Evolutionary conservation across 352 stramenopile genomes (phyloP).

Genomic region (Phytophthora melonis): DNA sequence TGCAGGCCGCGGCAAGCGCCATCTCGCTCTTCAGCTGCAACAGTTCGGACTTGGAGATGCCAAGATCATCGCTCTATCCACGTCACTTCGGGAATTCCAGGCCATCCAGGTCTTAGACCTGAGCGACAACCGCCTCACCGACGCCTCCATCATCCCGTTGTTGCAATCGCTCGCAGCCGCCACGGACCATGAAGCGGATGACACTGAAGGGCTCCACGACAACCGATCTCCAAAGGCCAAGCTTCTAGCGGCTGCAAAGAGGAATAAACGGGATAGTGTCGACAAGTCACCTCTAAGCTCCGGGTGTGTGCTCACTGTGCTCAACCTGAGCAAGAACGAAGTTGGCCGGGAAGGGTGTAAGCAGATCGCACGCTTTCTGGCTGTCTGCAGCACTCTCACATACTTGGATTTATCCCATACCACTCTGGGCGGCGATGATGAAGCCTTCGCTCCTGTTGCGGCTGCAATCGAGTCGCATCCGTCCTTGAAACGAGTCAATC

Average conservation of each 20-base stretch:
- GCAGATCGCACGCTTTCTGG: constrained; percentile 69
- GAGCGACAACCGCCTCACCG: constrained; percentile 74
- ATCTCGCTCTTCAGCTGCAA: constrained; percentile 64
- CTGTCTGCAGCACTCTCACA: constrained; percentile 50
- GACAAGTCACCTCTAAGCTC: background rate
- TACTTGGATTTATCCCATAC: constrained; percentile 72
- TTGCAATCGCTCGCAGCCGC: constrained; percentile 51
- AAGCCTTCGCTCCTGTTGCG: constrained; percentile 59
- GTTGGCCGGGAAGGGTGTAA: constrained; percentile 60
- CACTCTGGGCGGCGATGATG: constrained; percentile 46
- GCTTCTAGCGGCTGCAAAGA: constrained; percentile 24
- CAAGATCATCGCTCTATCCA: constrained; percentile 67
- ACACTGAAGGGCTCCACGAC: background rate
- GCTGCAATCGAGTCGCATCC: constrained; percentile 64
- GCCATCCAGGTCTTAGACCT: constrained; percentile 73
- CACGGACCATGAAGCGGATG: background rate
- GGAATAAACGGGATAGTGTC: background rate
- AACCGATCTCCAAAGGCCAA: constrained; percentile 27
- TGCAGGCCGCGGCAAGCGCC: constrained; percentile 52
- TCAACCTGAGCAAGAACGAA: constrained; percentile 82
- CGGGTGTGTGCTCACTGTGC: constrained; percentile 53
- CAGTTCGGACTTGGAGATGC: constrained; percentile 78
- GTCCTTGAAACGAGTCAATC: constrained; percentile 58
- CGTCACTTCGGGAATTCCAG: constrained; percentile 62
- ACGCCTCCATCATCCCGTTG: constrained; percentile 68